Base-by-base conservation (phyloP, 352 stramenopile genomes). In the Salisapilia sapeloensis region DNA sequence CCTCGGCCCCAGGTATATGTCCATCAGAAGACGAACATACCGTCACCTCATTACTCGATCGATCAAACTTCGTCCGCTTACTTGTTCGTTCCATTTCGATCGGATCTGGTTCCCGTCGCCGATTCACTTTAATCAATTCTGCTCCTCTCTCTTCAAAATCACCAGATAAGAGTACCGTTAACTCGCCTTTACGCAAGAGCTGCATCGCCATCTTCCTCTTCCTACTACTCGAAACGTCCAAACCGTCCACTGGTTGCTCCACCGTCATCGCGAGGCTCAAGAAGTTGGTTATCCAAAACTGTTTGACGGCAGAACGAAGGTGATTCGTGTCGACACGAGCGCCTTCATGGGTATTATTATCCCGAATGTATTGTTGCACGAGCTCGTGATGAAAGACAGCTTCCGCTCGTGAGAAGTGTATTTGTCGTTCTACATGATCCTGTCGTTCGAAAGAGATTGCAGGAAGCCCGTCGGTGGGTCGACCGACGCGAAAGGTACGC, bases 201-300 rank as follows among this genome's bases (percentile, higher is more conserved):
- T 81, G 62, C 32, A 84, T 52, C 26, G 72, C 66, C 17, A 58
- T 60, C 38, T 89, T 89, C 34, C 62, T 63, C 53, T 90, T 90
- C 60, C 83, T 86, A 29, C 59, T 50, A 48, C 84, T 63, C 14
- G 74, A 82, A 24, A 84, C 51, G 35, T 86, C 67, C 15, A 86
- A 48, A 0, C 74, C 70, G 19, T 74, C 48, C 14, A 90, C 67
- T 1, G 62, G 50, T 47, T 90, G 74, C 11, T 65, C 74, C 6
- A 86, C 52, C 6, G 77, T 47, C 15, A 90, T 55, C 3, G 74
- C 64, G 30, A 90, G 79, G 43, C 83, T 84, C 40, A 90, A 50
- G 37, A 90, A 83, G 37, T 83, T 85, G 47, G 42, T 45, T 21
- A 85, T 67, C 74, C 74, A 90, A 33, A 90, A 90, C 50, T 90